These are phyloP conservation scores for Nicotiana tabacum DNA, from an alignment of 257 asterid species.

Conservation along the genomic window DNA sequence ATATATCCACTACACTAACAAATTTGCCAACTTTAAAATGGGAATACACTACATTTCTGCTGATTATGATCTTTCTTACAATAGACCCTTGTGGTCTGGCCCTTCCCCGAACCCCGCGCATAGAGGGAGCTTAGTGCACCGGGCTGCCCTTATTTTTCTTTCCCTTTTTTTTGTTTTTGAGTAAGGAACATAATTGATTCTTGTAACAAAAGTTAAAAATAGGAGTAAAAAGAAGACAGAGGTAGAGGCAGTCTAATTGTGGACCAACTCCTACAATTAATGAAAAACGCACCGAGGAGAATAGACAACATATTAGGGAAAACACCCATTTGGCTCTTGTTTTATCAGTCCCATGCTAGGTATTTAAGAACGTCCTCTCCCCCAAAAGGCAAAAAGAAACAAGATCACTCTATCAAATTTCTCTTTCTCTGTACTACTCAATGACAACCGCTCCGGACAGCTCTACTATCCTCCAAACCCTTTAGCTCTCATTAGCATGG, in stretches of 20 bases:
- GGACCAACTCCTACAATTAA: neutral
- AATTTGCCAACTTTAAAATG: neutral
- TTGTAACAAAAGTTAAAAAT: neutral
- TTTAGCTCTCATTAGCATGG: too few relatives aligned
- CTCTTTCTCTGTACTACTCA: neutral
- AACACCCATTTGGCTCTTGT: neutral
- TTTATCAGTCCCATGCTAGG: neutral
- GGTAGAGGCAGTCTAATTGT: neutral
- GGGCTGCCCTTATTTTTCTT: neutral
- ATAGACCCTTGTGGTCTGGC: too few relatives aligned
- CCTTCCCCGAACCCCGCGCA: too few relatives aligned
- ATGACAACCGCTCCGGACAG: neutral
- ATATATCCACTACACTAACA: neutral
- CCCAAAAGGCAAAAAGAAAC: neutral
- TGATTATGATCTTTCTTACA: neutral
- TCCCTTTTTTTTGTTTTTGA: neutral
- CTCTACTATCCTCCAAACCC: neutral
- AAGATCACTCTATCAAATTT: neutral
- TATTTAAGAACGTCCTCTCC: neutral
- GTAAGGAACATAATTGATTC: neutral
- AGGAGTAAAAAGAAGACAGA: neutral
- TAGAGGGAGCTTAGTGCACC: too few relatives aligned
- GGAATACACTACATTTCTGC: neutral
- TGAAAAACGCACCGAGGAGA: neutral
- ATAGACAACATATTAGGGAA: neutral